Evolutionary conservation across 306 rosid species (phyloP), one percentile per base, ranked within the genome.

Genomic region (Gleditsia sinensis): DNA sequence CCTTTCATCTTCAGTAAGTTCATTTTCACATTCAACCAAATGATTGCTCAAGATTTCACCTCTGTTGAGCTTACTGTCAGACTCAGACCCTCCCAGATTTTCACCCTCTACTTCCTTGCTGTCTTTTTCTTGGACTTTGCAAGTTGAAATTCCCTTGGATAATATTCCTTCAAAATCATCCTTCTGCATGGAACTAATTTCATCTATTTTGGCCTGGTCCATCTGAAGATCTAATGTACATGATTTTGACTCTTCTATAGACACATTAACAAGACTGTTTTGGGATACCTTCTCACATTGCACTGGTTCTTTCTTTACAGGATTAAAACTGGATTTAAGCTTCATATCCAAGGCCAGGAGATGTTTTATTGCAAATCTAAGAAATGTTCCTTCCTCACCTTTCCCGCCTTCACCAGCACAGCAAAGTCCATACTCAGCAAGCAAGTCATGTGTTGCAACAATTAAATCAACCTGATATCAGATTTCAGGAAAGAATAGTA

Each of bases 351-450:
- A 88, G 74, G 88, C 91, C 81, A 94, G 69, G 37, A 94, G 93
- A 86, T 89, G 97, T 89, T 94, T 94, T 76, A 94, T 94, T 14
- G 98, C 90, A 88, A 91, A 94, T 81, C 91, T 94, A 78, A 94
- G 98, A 84, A 87, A 94, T 59, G 83, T 81, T 82, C 96, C 97
- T 87, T 94, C 96, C 81, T 88, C 97, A 45, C 90, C 91, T 75
- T 87, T 87, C 27, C 87, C 93, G 53, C 91, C 91, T 75, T 86
- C 88, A 61, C 96, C 90, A 37, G 80, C 88, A 79, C 98, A 94
- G 83, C 98, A 94, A 79, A 94, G 91, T 74, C 97, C 98, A 72
- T 89, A 86, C 81, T 91, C 98, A 34, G 96, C 97, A 61, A 94
- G 97, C 78, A 90, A 82, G 83, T 91, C 96, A 83, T 94, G 98